phyloP scores from a whole-genome alignment of 2,329 filamentous ascomycete species.

The Claviceps africana region DNA sequence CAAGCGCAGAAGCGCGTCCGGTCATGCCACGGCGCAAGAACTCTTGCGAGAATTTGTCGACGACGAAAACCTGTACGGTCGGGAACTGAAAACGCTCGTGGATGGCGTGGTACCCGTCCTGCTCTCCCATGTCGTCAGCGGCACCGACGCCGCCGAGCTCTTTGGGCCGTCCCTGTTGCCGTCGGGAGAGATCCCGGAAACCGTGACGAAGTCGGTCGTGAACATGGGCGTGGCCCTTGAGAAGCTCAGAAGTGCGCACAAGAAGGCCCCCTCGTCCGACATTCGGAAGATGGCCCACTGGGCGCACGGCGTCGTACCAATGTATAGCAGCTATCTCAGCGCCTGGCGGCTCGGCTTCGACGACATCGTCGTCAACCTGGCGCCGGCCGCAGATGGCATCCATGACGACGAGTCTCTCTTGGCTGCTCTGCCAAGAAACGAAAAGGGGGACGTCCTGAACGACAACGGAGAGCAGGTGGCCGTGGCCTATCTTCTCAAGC shows the following conservation, averaged over 20 bases:
- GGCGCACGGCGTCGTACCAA: conserved; percentile 62
- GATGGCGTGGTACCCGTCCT: conserved; percentile 92
- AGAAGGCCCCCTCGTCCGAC: conserved; percentile 61
- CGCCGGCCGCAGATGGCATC: conserved; percentile 41
- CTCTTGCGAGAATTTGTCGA: conserved; percentile 66
- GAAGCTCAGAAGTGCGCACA: conserved; percentile 67
- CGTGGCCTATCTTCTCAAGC: conserved; percentile 82
- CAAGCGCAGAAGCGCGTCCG: conserved; percentile 52
- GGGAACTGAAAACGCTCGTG: conserved; percentile 83
- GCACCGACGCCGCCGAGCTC: conserved; percentile 49
- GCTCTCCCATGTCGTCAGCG: conserved; percentile 68
- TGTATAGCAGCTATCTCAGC: conserved; percentile 75
- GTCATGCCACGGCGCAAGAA: conserved; percentile 57
- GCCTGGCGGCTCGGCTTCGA: conserved; percentile 90
- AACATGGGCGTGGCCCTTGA: conserved; percentile 88
- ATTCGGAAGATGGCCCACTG: conserved; percentile 61
- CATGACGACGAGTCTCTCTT: conserved; percentile 49
- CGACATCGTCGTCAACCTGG: conserved; percentile 85
- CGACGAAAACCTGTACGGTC: conserved; percentile 77
- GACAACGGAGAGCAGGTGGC: conserved; percentile 80
- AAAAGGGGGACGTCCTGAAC: conserved; percentile 53
- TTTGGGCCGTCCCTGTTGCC: conserved; percentile 43
- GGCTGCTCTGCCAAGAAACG: conserved; percentile 45
- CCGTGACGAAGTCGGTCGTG: conserved; percentile 73
- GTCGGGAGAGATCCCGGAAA: conserved; percentile 34